Base-by-base conservation (phyloP, 2,329 filamentous ascomycete genomes). In the Pseudogymnoascus sp. region DNA sequence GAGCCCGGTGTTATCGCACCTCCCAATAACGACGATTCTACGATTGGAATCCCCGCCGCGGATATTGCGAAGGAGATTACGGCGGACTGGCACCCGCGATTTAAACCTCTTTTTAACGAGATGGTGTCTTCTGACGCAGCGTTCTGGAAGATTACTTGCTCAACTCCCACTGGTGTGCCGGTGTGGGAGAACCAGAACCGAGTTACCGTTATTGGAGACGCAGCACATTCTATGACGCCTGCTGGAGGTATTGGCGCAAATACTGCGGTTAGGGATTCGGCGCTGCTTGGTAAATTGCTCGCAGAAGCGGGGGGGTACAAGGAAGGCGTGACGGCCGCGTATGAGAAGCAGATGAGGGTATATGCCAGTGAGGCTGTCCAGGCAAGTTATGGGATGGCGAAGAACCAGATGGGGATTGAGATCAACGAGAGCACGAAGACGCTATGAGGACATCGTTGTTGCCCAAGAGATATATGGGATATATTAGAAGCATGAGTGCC, bases 141-240 rank as follows among this genome's bases (percentile, higher is more conserved):
- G 0, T 87, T 87, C 65, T 86, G 83, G 82, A 87, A 85, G 66
- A 86, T 87, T 57, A 86, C 83, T 1, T 86, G 82, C 65, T 85
- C 82, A 0, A 79, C 76, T 0, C 84, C 83, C 0, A 75, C 75
- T 0, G 83, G 83, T 1, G 81, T 87, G 0, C 84, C 84, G 0
- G 75, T 80, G 47, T 87, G 84, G 84, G 66, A 72, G 7, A 86
- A 83, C 47, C 78, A 84, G 60, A 76, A 79, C 0, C 76, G 83
- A 0, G 81, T 84, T 8, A 84, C 82, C 0, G 74, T 84, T 0
- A 80, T 85, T 60, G 82, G 82, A 1, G 82, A 85, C 65, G 81
- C 82, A 0, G 80, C 71, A 2, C 82, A 84, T 63, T 77, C 76
- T 0, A 84, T 84, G 82, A 84, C 81, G 0, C 82, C 82, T 0